These are phyloP conservation scores for Geoglossum cookeanum DNA, from an alignment of 2,329 filamentous ascomycete species.

Conservation along the genomic window DNA sequence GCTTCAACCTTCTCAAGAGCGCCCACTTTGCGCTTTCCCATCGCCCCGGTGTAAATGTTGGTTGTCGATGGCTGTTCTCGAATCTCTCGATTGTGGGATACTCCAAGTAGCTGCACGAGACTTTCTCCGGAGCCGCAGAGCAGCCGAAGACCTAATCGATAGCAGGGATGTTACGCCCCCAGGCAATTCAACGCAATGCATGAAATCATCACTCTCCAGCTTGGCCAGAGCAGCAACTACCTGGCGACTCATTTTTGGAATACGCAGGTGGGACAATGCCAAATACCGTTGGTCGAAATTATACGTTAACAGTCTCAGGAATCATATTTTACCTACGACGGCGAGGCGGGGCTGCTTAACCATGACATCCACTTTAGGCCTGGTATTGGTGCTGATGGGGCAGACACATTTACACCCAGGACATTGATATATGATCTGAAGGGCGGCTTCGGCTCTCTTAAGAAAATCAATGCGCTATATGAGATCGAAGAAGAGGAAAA, in stretches of 20 bases:
- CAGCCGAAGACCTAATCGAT: background rate
- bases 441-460: conserved; percentile 73
- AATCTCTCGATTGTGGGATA: background rate
- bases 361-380: conserved; percentile 80
- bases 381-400: conserved; percentile 62
- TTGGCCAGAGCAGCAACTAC: conserved; percentile 86
- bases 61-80: background rate
- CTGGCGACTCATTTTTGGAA: conserved; percentile 97
- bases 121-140: background rate
- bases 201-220: conserved; percentile 84
- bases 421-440: conserved; percentile 92
- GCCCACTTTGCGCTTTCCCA: conserved; percentile 77
- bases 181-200: conserved; percentile 45
- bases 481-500: conserved; percentile 32
- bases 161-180: background rate
- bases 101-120: background rate
- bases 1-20: conserved; percentile 92
- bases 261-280: conserved; percentile 41
- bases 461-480: conserved; percentile 78
- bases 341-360: conserved; percentile 49
- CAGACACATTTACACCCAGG: conserved; percentile 81
- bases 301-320: conserved; percentile 39
- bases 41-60: conserved; percentile 18
- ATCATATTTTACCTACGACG: conserved; percentile 85
- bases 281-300: background rate